phyloP scores from a whole-genome alignment of 2,329 filamentous ascomycete genomes.

The Pseudocercospora eumusae region DNA sequence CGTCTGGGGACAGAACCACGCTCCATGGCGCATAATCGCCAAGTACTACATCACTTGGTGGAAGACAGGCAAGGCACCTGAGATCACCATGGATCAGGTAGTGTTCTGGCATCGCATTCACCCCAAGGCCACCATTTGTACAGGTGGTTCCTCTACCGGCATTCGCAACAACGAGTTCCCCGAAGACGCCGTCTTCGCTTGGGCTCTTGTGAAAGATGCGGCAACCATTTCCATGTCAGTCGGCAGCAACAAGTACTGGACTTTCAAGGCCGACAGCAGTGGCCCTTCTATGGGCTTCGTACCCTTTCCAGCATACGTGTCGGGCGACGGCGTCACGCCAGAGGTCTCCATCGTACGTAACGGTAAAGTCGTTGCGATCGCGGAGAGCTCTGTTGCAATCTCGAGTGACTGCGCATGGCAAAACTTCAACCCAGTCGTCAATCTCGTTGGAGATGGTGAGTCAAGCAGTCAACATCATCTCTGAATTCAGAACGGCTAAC shows the following conservation, averaged over 20 bases:
- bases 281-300: constrained; percentile 39
- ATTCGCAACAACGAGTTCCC: constrained; percentile 40
- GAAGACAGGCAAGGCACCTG: constrained; percentile 40
- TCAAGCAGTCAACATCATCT: not conserved
- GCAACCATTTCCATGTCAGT: constrained; percentile 40
- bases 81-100: constrained; percentile 41
- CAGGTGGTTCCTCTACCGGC: constrained; percentile 35
- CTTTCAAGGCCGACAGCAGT: constrained; percentile 36
- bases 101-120: constrained; percentile 46
- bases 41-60: constrained; percentile 44
- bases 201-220: constrained; percentile 39
- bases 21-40: constrained; percentile 44
- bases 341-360: constrained; percentile 39
- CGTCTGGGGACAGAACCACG: constrained; percentile 42
- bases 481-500: constrained; percentile 13
- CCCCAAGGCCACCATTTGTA: constrained; percentile 40
- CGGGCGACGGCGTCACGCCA: constrained; percentile 34
- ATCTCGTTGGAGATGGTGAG: constrained; percentile 36
- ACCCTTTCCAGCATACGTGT: constrained; percentile 39
- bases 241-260: constrained; percentile 41
- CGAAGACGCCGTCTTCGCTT: constrained; percentile 43
- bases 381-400: constrained; percentile 35
- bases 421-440: constrained; percentile 43
- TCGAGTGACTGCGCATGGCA: constrained; percentile 36
- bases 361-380: constrained; percentile 31